Conservation (phyloP, 345 rosid species). For the Linum tenue region DNA sequence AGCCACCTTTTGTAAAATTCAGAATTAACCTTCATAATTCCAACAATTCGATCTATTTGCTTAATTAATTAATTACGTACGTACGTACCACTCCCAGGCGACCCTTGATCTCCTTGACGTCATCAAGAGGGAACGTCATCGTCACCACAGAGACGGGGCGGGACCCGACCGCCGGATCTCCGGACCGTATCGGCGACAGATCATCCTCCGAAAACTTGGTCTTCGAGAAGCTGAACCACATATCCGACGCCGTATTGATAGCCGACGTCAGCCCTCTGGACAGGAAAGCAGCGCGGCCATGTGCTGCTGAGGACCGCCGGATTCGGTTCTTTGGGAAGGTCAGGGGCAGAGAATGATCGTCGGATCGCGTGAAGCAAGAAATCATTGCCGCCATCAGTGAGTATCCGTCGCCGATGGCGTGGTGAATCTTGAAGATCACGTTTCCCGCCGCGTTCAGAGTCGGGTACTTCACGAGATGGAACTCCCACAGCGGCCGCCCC, state of each 20-base stretch:
- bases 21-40: slow-evolving; percentile 1
- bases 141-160: slow-evolving; percentile 22
- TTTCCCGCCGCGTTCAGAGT: not conserved
- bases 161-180: slow-evolving; percentile 23
- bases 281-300: not conserved
- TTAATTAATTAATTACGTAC: not conserved
- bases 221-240: slow-evolving; percentile 33
- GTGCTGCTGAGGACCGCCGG: not conserved
- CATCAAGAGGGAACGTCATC: slow-evolving; percentile 27
- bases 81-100: slow-evolving; percentile 35
- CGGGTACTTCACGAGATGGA: not conserved
- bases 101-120: slow-evolving; percentile 30
- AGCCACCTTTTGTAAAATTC: not conserved
- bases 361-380: not conserved
- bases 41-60: not conserved
- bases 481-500: not conserved
- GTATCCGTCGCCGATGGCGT: not conserved
- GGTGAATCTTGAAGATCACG: not conserved
- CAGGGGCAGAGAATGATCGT: not conserved
- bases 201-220: slow-evolving; percentile 32
- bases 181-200: slow-evolving; percentile 26
- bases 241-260: slow-evolving; percentile 25
- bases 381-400: not conserved
- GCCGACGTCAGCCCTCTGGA: slow-evolving; percentile 12
- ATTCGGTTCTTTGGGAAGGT: not conserved